Conservation (phyloP, 2,329 filamentous ascomycete genomes). For the Lecanoromycetidae sp. region DNA sequence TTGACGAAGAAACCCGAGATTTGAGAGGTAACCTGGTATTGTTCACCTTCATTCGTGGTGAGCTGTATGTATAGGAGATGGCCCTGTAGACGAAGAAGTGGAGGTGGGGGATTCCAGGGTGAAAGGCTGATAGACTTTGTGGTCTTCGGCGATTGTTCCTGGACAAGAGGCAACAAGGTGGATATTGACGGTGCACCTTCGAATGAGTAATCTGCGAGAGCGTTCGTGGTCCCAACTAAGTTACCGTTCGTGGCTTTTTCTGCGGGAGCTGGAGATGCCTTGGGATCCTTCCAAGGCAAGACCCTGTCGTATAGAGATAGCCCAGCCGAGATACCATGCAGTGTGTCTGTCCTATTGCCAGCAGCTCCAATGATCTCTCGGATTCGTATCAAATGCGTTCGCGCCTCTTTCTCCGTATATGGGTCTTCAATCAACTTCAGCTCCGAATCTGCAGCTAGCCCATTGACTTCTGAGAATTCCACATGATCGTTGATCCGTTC, state of each 20-base stretch:
- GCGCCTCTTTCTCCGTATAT: slow-evolving; percentile 96
- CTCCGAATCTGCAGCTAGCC: slow-evolving; percentile 63
- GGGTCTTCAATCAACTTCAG: slow-evolving; percentile 80
- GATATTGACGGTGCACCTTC: slow-evolving; percentile 54
- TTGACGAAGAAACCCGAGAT: slow-evolving; percentile 95
- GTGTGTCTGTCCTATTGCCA: slow-evolving; percentile 72
- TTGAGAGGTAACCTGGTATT: slow-evolving; percentile 84
- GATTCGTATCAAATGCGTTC: slow-evolving; percentile 83
- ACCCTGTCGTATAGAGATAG: slow-evolving; percentile 78
- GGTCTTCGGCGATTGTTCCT: slow-evolving; percentile 68
- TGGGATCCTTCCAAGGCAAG: slow-evolving; percentile 16
- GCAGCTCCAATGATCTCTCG: slow-evolving; percentile 88
- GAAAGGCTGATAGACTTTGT: slow-evolving; percentile 82
- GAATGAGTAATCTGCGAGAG: slow-evolving; percentile 66
- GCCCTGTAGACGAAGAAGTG: slow-evolving; percentile 78
- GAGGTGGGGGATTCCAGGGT: slow-evolving; percentile 91
- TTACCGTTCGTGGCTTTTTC: slow-evolving; percentile 24
- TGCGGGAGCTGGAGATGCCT: slow-evolving; percentile 32
- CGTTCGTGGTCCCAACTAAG: slow-evolving; percentile 35
- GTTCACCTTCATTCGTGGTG: slow-evolving; percentile 87
- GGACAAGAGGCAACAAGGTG: slow-evolving; percentile 56
- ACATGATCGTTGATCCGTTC: slow-evolving; percentile 90
- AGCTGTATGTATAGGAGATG: slow-evolving; percentile 84
- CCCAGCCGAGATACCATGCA: slow-evolving; percentile 76
- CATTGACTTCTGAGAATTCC: slow-evolving; percentile 78